Conservation (phyloP, 257 asterid species). For the Gynochthodes officinalis region DNA sequence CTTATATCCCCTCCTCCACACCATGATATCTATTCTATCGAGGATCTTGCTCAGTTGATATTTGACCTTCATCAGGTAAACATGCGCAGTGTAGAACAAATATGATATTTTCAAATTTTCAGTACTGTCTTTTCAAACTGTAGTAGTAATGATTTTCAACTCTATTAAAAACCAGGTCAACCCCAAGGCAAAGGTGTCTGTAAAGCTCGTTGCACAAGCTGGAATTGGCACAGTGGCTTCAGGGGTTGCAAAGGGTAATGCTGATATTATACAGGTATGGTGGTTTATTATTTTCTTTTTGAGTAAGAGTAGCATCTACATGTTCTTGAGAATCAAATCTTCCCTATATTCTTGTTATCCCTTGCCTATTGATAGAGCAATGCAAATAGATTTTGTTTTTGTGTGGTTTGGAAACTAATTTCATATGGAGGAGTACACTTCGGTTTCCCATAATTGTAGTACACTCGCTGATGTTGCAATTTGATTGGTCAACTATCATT, state of each 20-base stretch:
- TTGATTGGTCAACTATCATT: background rate
- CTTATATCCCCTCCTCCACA: conserved; percentile 99
- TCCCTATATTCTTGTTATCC: background rate
- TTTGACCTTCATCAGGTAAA: conserved; percentile 97
- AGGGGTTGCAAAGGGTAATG: conserved; percentile 99
- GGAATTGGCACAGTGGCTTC: conserved; percentile 99
- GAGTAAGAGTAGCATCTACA: background rate
- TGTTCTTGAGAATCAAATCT: background rate
- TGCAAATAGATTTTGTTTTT: background rate
- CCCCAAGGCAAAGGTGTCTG: conserved; percentile 94
- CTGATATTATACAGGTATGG: conserved; percentile 93
- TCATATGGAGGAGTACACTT: background rate
- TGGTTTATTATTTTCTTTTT: background rate
- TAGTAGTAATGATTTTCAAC: background rate
- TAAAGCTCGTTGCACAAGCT: conserved; percentile 98
- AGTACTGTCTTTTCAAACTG: background rate
- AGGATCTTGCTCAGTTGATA: conserved; percentile 98
- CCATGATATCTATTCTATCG: conserved; percentile 96
- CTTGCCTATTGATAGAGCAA: background rate
- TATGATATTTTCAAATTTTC: background rate
- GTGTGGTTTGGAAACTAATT: background rate
- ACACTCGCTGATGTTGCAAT: background rate
- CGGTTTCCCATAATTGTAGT: background rate
- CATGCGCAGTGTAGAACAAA: background rate
- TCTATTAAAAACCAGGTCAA: conserved; percentile 59